phyloP scores from a whole-genome alignment of 345 rosid species.

The Mangifera indica region DNA sequence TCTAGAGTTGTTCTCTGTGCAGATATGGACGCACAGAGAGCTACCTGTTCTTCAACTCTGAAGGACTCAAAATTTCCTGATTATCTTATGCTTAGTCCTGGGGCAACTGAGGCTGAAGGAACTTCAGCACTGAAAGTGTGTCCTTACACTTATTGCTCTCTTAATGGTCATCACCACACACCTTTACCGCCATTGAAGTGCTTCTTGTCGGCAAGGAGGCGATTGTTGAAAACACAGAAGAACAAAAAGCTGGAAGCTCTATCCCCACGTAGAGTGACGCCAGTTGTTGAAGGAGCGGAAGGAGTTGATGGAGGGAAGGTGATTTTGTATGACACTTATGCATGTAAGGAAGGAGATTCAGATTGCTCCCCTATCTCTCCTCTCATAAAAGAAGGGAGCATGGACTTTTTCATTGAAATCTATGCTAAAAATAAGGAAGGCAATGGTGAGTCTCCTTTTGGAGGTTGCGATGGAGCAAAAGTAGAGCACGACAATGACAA shows the following conservation, averaged over 20 bases:
- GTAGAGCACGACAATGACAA: slow-evolving; percentile 17
- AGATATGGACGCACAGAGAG: slow-evolving; percentile 47
- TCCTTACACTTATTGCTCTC: slow-evolving; percentile 81
- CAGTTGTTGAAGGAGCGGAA: slow-evolving; percentile 13
- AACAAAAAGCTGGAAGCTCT: slow-evolving; percentile 39
- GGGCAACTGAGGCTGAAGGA: slow-evolving; percentile 63
- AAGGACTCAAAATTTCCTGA: slow-evolving; percentile 81
- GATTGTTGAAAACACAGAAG: slow-evolving; percentile 58
- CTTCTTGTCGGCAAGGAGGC: slow-evolving; percentile 67
- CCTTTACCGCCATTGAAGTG: slow-evolving; percentile 71
- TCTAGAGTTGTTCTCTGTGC: slow-evolving; percentile 47
- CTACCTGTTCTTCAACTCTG: slow-evolving; percentile 88
- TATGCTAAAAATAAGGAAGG: slow-evolving; percentile 36
- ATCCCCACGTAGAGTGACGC: slow-evolving; percentile 25
- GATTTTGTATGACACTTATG: slow-evolving; percentile 9
- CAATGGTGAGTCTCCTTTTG: slow-evolving; percentile 9
- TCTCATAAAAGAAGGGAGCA: slow-evolving; percentile 18
- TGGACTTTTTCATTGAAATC: slow-evolving; percentile 43
- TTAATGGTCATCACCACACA: slow-evolving; percentile 76
- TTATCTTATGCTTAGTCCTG: slow-evolving; percentile 67
- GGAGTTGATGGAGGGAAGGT: slow-evolving; percentile 11
- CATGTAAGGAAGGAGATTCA: slow-evolving; percentile 9
- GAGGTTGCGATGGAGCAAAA: slow-evolving; percentile 11
- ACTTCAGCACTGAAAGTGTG: slow-evolving; percentile 80
- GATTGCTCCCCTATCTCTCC: slow-evolving; percentile 12